These are phyloP conservation scores for Ramalina peruviana DNA, from an alignment of 495 filamentous ascomycete genomes.

Conservation along the genomic window DNA sequence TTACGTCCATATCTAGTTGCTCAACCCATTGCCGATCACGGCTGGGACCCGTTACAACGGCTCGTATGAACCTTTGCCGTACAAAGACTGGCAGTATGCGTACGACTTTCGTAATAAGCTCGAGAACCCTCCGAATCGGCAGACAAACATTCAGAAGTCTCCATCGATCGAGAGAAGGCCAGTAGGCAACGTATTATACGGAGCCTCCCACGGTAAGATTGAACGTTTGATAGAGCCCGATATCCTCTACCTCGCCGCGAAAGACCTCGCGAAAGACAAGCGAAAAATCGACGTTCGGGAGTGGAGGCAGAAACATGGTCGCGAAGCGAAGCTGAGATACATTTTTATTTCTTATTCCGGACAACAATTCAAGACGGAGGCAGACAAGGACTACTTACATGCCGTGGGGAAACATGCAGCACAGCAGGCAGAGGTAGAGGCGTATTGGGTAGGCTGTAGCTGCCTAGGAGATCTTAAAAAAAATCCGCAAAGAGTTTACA, in stretches of 20 bases:
- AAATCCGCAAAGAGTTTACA: constrained; percentile 19
- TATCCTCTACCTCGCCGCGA: not conserved
- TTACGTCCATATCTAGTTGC: not conserved
- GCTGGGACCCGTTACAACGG: not conserved
- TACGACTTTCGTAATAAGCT: not conserved
- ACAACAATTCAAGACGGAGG: constrained; percentile 16
- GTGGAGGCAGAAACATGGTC: not conserved
- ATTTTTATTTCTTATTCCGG: constrained; percentile 16
- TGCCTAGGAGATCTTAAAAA: constrained; percentile 10
- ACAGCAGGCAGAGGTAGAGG: constrained; percentile 17
- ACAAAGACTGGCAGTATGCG: not conserved
- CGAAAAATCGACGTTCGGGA: not conserved
- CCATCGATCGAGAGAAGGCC: not conserved
- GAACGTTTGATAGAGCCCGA: not conserved
- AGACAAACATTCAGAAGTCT: not conserved
- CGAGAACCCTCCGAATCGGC: not conserved
- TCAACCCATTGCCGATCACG: not conserved
- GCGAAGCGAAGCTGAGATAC: not conserved
- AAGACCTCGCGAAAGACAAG: not conserved
- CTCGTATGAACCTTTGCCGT: not conserved
- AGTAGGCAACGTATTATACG: not conserved
- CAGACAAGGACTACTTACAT: constrained; percentile 13
- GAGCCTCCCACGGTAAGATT: not conserved
- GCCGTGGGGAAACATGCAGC: constrained; percentile 20
- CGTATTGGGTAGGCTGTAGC: constrained; percentile 22